Evolutionary conservation across 2,329 filamentous ascomycete genomes (phyloP).

Genomic region (Pseudogymnoascus sp.): DNA sequence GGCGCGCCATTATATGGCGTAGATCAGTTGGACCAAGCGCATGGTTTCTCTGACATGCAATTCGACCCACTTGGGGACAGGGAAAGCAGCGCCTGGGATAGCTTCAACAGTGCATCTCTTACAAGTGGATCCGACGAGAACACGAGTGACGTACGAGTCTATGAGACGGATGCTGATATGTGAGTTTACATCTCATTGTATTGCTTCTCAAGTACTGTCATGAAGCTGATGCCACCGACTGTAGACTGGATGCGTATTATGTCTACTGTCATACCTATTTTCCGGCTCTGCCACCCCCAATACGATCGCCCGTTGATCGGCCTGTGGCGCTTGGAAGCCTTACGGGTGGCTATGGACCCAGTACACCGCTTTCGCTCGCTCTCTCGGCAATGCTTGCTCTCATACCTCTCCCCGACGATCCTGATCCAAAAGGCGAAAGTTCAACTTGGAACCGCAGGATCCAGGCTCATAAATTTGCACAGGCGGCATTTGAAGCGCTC

Average conservation of each 20-base stretch:
- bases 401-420: constrained; percentile 36
- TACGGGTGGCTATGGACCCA: constrained; percentile 32
- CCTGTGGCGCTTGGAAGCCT: constrained; percentile 31
- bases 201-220: not conserved
- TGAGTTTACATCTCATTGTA: constrained; percentile 11
- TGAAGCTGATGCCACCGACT: constrained; percentile 4
- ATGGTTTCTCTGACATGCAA: not conserved
- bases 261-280: constrained; percentile 45
- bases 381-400: constrained; percentile 43
- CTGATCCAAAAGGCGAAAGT: constrained; percentile 27
- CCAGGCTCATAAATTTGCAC: constrained; percentile 43
- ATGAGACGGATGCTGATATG: constrained; percentile 24
- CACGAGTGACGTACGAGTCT: constrained; percentile 17
- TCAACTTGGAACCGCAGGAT: constrained; percentile 39
- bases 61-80: not conserved
- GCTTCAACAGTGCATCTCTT: constrained; percentile 15
- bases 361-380: constrained; percentile 39
- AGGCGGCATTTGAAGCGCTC: constrained; percentile 41
- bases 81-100: constrained; percentile 1
- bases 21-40: constrained; percentile 10
- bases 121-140: constrained; percentile 12
- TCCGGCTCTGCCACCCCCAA: constrained; percentile 41
- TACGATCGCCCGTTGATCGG: constrained; percentile 21
- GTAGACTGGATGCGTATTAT: constrained; percentile 43
- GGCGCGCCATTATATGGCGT: constrained; percentile 8